phyloP scores from a whole-genome alignment of 495 filamentous ascomycete genomes.

The Hypoxylon trugodes region DNA sequence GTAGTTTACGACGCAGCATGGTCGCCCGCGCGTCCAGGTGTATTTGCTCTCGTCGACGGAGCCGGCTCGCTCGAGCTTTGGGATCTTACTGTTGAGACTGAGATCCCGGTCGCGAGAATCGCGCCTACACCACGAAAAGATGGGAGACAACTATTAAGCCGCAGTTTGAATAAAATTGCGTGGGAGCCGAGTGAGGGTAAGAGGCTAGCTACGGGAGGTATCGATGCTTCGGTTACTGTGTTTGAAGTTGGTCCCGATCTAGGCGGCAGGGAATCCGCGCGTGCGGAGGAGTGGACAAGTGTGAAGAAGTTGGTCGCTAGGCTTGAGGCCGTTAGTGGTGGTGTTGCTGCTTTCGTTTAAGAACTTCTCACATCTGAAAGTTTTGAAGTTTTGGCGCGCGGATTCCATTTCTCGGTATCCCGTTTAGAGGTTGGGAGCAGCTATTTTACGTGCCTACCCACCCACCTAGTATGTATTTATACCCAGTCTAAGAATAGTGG shows the following conservation, averaged over 20 bases:
- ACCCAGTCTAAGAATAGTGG: no score
- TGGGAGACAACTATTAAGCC: conserved; percentile 67
- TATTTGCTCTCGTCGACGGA: conserved; percentile 94
- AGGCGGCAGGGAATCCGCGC: conserved; percentile 78
- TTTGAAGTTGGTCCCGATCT: conserved; percentile 92
- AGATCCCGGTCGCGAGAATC: conserved; percentile 84
- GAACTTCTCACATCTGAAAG: no score
- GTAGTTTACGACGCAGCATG: conserved; percentile 95
- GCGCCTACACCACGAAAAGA: conserved; percentile 70
- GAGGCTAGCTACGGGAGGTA: conserved; percentile 83
- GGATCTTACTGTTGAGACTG: conserved; percentile 91
- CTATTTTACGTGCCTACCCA: no score
- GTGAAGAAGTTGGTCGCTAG: conserved; percentile 86
- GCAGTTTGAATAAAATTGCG: conserved; percentile 88
- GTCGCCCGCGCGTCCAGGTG: conserved; percentile 89
- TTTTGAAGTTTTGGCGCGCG: no score
- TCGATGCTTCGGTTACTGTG: conserved; percentile 87
- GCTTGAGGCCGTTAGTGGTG: conserved; percentile 61
- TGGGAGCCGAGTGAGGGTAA: conserved; percentile 93
- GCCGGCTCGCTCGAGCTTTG: conserved; percentile 93
- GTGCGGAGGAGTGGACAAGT: conserved; percentile 87
- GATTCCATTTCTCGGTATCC: no score
- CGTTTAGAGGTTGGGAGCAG: no score
- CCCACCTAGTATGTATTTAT: no score
- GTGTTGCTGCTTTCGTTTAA: conserved; percentile 44